Evolutionary conservation across 1,284 basidiomycete genomes (phyloP).

Genomic region (Pterulicium gracile): DNA sequence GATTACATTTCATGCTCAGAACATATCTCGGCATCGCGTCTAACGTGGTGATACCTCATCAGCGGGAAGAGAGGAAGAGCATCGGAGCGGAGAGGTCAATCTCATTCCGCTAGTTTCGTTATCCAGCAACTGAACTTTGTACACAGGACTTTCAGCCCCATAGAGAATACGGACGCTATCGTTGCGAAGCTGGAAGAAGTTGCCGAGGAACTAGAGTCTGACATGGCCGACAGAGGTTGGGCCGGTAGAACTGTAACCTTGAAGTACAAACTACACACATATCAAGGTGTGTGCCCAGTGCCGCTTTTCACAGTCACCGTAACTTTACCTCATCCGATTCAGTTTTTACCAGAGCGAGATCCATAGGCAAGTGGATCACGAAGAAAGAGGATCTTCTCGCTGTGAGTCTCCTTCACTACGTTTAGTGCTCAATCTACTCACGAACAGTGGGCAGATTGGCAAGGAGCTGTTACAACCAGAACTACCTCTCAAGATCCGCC

Average conservation of each 20-base stretch:
- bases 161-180: slow-evolving; percentile 56
- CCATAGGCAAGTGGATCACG: slow-evolving; percentile 63
- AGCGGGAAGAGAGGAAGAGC: slow-evolving; percentile 76
- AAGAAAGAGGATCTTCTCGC: slow-evolving; percentile 72
- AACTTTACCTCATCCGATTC: neutral
- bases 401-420: slow-evolving; percentile 32
- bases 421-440: slow-evolving; percentile 5
- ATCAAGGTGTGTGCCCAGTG: slow-evolving; percentile 38
- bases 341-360: slow-evolving; percentile 80
- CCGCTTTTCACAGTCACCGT: neutral
- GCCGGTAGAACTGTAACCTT: slow-evolving; percentile 68
- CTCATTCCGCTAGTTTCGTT: neutral
- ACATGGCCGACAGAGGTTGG: slow-evolving; percentile 66
- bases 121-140: slow-evolving; percentile 2
- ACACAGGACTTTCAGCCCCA: slow-evolving; percentile 63
- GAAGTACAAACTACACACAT: slow-evolving; percentile 75
- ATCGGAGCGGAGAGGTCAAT: slow-evolving; percentile 78
- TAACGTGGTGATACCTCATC: slow-evolving; percentile 66
- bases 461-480: slow-evolving; percentile 76
- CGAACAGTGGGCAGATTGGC: slow-evolving; percentile 45
- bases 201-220: slow-evolving; percentile 67
- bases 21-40: slow-evolving; percentile 80
- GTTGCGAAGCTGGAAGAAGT: slow-evolving; percentile 69
- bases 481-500: slow-evolving; percentile 63
- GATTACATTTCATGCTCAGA: slow-evolving; percentile 59